Percentiles rank a stretch among this genome's conserved stretches.
Evolutionary conservation across 345 rosid species (phyloP).

Genomic region (Cardiospermum halicacabum): DNA sequence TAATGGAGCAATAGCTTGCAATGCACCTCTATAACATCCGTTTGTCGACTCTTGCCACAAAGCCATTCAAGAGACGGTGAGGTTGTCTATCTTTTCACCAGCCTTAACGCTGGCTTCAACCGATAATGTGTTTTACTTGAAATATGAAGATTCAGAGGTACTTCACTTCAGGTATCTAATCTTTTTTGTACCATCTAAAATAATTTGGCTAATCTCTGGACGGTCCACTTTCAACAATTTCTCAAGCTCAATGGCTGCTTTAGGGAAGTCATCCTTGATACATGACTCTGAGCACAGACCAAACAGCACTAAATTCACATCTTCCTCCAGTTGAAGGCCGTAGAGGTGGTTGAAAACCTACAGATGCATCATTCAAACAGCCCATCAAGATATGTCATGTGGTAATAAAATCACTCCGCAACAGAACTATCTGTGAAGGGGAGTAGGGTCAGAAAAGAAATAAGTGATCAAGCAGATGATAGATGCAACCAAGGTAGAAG

Average conservation of each 20-base stretch:
- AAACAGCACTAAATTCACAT: slow-evolving; percentile 68
- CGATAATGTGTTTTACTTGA: not conserved
- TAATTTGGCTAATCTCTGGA: slow-evolving; percentile 50
- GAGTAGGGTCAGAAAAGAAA: not conserved
- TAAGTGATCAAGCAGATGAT: not conserved
- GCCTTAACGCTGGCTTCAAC: not conserved
- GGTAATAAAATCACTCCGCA: not conserved
- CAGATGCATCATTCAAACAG: not conserved
- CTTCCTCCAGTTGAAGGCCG: slow-evolving; percentile 79
- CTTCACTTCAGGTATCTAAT: slow-evolving; percentile 47
- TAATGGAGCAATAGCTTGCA: no score
- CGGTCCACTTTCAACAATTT: slow-evolving; percentile 49
- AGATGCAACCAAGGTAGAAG: not conserved
- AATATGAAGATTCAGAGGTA: not conserved
- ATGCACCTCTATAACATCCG: not conserved
- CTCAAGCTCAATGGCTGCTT: slow-evolving; percentile 40
- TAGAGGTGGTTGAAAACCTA: slow-evolving; percentile 69
- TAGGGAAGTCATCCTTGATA: slow-evolving; percentile 39
- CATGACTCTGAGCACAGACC: slow-evolving; percentile 49
- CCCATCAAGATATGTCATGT: not conserved
- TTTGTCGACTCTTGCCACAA: not conserved
- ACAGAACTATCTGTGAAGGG: not conserved
- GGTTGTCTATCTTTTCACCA: not conserved
- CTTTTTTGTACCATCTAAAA: slow-evolving; percentile 55
- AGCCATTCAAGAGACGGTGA: not conserved